phyloP scores from a whole-genome alignment of 805 yeast species.

The Yarrowia sp. region DNA sequence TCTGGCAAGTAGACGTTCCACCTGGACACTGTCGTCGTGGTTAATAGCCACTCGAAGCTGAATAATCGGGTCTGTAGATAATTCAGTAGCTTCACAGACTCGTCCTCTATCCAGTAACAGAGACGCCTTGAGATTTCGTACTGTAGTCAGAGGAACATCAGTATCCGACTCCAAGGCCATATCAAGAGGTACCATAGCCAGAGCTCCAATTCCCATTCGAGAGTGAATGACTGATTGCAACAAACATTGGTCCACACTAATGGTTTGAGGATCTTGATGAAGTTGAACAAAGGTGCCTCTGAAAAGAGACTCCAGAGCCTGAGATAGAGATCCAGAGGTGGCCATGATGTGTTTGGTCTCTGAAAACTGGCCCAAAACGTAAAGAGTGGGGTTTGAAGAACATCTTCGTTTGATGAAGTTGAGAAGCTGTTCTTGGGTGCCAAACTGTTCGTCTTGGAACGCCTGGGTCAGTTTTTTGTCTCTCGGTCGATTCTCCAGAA shows the following conservation, averaged over 20 bases:
- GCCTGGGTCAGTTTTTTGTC: conserved; percentile 41
- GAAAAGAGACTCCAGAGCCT: conserved; percentile 24
- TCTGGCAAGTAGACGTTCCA: not conserved
- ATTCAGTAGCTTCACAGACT: not conserved
- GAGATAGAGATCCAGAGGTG: conserved; percentile 26
- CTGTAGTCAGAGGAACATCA: conserved; percentile 7
- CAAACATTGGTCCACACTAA: not conserved
- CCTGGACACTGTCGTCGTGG: not conserved
- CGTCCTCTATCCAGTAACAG: not conserved
- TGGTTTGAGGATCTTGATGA: conserved; percentile 6
- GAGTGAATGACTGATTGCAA: conserved; percentile 5
- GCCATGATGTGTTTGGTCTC: conserved; percentile 28
- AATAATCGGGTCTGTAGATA: not conserved
- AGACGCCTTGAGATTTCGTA: not conserved
- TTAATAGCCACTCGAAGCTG: conserved; percentile 6
- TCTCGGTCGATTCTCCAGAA: conserved; percentile 62
- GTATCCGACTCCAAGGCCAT: conserved; percentile 18
- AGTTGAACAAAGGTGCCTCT: conserved; percentile 20
- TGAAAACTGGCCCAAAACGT: conserved; percentile 18
- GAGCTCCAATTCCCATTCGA: conserved; percentile 15
- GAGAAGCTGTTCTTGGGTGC: conserved; percentile 62
- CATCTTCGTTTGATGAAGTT: conserved; percentile 48
- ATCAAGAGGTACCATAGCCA: conserved; percentile 5
- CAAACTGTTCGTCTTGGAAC: conserved; percentile 42
- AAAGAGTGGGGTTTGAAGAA: conserved; percentile 1